These are phyloP conservation scores for Jackrogersella multiformis DNA, from an alignment of 495 filamentous ascomycete genomes.

Conservation along the genomic window DNA sequence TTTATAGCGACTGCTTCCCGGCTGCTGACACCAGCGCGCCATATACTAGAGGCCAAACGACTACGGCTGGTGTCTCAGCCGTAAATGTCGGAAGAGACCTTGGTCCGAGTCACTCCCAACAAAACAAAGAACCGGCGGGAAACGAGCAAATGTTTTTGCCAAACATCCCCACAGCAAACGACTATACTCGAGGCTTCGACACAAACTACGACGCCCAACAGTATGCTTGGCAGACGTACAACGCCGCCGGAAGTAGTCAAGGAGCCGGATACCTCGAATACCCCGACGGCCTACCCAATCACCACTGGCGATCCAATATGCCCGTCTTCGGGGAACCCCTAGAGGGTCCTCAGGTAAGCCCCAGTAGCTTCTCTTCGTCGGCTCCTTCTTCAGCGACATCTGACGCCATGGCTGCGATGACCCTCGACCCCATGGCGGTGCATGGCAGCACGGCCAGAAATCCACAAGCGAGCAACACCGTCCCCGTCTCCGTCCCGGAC, in stretches of 20 bases:
- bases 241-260: constrained; percentile 10
- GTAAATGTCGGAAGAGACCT: constrained; percentile 40
- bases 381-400: constrained; percentile 36
- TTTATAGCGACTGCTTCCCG: constrained; percentile 23
- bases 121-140: constrained; percentile 39
- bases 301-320: constrained; percentile 13
- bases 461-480: not conserved
- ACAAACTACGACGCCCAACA: constrained; percentile 29
- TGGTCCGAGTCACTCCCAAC: constrained; percentile 44
- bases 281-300: constrained; percentile 27
- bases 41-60: constrained; percentile 41
- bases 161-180: constrained; percentile 40
- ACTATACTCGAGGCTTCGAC: constrained; percentile 28
- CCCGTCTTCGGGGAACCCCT: constrained; percentile 38
- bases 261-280: constrained; percentile 13
- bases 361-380: constrained; percentile 43
- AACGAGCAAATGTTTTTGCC: constrained; percentile 43
- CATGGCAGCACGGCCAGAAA: constrained; percentile 15
- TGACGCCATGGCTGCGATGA: constrained; percentile 42
- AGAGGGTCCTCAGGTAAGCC: constrained; percentile 33
- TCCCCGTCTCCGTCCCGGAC: constrained; percentile 1
- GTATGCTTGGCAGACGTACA: constrained; percentile 24
- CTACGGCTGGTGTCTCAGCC: constrained; percentile 44
- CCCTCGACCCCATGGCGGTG: constrained; percentile 23
- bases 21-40: constrained; percentile 24